phyloP scores from a whole-genome alignment of 2,329 filamentous ascomycete species.

The Leptoxyphium fumago region DNA sequence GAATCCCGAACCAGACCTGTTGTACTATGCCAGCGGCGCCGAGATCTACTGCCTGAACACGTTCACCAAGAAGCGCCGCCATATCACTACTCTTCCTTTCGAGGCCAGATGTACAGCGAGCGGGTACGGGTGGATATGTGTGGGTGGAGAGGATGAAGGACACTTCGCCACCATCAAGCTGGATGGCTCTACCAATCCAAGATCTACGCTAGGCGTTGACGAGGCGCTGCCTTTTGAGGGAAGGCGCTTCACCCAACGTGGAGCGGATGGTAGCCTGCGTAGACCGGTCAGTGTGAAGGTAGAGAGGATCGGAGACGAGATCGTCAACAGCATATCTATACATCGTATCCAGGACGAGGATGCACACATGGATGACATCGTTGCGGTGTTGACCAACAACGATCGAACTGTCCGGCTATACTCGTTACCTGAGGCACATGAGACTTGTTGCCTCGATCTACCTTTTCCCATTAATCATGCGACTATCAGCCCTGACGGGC shows the following conservation, averaged over 20 bases:
- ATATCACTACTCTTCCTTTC: constrained; percentile 53
- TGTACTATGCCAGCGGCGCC: constrained; percentile 72
- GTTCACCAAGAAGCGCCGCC: constrained; percentile 54
- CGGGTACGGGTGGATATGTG: constrained; percentile 74
- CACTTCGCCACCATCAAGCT: constrained; percentile 72
- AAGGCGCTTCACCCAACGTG: not conserved
- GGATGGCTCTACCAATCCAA: constrained; percentile 21
- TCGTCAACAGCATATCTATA: constrained; percentile 53
- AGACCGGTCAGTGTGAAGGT: constrained; percentile 40
- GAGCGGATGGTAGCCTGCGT: constrained; percentile 25
- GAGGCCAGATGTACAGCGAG: constrained; percentile 76
- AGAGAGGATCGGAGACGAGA: constrained; percentile 46
- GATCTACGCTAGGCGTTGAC: constrained; percentile 36
- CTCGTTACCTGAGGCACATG: constrained; percentile 51
- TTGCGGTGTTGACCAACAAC: constrained; percentile 78
- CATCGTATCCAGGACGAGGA: constrained; percentile 43
- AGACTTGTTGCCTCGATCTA: constrained; percentile 57
- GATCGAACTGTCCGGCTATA: constrained; percentile 81
- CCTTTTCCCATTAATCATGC: constrained; percentile 86
- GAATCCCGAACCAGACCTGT: constrained; percentile 55
- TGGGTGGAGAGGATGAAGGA: constrained; percentile 69
- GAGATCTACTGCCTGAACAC: constrained; percentile 47
- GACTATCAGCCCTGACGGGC: constrained; percentile 80
- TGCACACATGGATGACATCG: constrained; percentile 32
- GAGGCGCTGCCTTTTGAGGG: constrained; percentile 39